Evolutionary conservation across 208 protist species (phyloP), one percentile per base, ranked within the genome.

Genomic region (Wallacemonas sp.): DNA sequence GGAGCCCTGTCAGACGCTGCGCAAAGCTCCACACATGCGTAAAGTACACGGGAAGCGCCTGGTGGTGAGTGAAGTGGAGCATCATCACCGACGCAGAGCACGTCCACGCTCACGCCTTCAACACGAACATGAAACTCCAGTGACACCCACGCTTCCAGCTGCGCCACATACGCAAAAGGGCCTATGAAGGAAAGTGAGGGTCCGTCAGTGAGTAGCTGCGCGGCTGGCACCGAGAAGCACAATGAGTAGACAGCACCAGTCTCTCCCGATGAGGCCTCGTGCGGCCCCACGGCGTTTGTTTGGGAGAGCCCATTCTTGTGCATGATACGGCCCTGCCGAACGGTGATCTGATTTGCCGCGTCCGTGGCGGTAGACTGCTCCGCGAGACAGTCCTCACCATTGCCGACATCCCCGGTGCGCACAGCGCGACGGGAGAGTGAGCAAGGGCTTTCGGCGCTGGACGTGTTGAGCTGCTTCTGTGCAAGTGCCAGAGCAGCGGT

Each of bases 121-220:
- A 78, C 52, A 50, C 65, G 66, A 15, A 78, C 63, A 57, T 67
- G 57, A 17, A 66, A 68, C 22, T 66, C 39, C 27, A 78, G 36
- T 50, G 63, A 46, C 24, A 73, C 63, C 68, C 74, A 82, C 12
- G 61, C 62, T 29, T 73, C 41, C 53, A 8, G 41, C 48, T 42
- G 44, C 37, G 58, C 45, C 34, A 63, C 73, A 73, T 54, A 84
- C 33, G 38, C 79, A 59, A 79, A 72, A 59, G 22, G 44, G 46
- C 22, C 73, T 57, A 57, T 19, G 38, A 57, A 57, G 6, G 50
- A 57, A 5, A 39, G 3, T 8, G 30, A 57, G 3, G 50, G 9
- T 6, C 50, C 50, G 9, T 57, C 50, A 9, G 50, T 38, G 19
- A 57, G 50, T 19, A 57, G 32, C 6, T 33, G n/a, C 50, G 50